A percentile compares a stretch with the other conserved stretches of the same genome.
These are phyloP conservation scores for Pythium aquatile DNA, from an alignment of 352 stramenopile species.

Conservation along the genomic window DNA sequence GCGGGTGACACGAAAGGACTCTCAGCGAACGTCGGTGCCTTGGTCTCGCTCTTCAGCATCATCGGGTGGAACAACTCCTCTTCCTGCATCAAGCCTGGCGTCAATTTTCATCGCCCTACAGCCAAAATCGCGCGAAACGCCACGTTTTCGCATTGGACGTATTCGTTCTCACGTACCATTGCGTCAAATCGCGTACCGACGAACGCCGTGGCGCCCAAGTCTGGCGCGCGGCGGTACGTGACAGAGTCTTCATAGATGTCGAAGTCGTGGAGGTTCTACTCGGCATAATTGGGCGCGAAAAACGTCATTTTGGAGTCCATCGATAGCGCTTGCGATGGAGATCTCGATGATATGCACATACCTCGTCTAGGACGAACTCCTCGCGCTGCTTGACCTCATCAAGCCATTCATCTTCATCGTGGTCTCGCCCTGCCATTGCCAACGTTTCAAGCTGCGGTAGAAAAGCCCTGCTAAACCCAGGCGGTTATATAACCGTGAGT, in stretches of 20 bases:
- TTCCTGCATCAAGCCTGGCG: conserved; percentile 14
- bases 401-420: conserved; percentile 67
- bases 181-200: conserved; percentile 57
- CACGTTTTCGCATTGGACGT: not conserved
- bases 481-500: conserved; percentile 19
- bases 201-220: conserved; percentile 46
- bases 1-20: conserved; percentile 9
- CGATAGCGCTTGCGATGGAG: conserved; percentile 14
- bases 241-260: conserved; percentile 48
- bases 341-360: conserved; percentile 12
- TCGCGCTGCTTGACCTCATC: conserved; percentile 46
- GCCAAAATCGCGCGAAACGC: not conserved
- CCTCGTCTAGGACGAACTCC: conserved; percentile 62
- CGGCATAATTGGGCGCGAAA: not conserved
- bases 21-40: conserved; percentile 18
- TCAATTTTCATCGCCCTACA: not conserved
- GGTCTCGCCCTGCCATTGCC: conserved; percentile 54
- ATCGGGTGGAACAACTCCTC: conserved; percentile 29
- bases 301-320: conserved; percentile 16
- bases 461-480: conserved; percentile 11
- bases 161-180: conserved; percentile 33
- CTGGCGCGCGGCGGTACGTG: conserved; percentile 58
- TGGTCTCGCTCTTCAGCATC: conserved; percentile 27
- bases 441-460: conserved; percentile 28
- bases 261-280: conserved; percentile 37